A percentile compares a stretch with the other conserved stretches of the same genome.
These are phyloP conservation scores for Lactarius sp. DNA, from an alignment of 768 basidiomycete genomes.

Conservation along the genomic window DNA sequence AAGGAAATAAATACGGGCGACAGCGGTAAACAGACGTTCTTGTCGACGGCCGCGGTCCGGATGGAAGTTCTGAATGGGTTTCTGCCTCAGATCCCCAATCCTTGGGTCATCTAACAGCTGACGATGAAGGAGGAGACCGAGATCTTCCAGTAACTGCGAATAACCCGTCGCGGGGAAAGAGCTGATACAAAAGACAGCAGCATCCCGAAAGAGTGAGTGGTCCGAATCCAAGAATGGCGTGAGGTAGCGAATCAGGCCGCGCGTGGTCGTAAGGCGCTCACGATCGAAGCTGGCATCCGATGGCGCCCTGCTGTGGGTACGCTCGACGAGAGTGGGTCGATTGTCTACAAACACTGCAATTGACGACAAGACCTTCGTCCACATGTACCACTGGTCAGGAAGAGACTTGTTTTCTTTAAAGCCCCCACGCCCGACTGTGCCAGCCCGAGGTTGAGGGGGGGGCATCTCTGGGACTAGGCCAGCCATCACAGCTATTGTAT, in stretches of 20 bases:
- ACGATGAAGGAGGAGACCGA: conserved; percentile 71
- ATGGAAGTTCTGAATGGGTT: conserved; percentile 40
- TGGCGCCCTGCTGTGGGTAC: conserved; percentile 64
- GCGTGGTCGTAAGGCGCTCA: conserved; percentile 75
- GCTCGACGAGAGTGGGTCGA: conserved; percentile 47
- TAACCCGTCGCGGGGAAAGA: conserved; percentile 75
- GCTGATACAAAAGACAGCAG: conserved; percentile 84
- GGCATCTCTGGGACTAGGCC: conserved; percentile 59
- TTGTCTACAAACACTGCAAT: conserved; percentile 65
- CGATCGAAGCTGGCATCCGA: conserved; percentile 75
- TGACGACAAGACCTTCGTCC: conserved; percentile 83
- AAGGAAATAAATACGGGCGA: conserved; percentile 84
- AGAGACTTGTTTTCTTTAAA: conserved; percentile 53
- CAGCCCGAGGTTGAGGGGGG: conserved; percentile 40
- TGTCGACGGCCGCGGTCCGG: conserved; percentile 62
- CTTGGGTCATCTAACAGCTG: conserved; percentile 79
- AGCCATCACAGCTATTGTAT: conserved; percentile 65
- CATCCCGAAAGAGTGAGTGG: conserved; percentile 75
- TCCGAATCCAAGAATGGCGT: conserved; percentile 88
- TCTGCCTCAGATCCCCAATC: conserved; percentile 31
- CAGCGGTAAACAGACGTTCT: conserved; percentile 76
- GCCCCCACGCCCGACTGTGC: conserved; percentile 47
- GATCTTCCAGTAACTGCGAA: conserved; percentile 76
- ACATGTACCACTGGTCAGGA: conserved; percentile 77
- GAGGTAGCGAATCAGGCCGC: conserved; percentile 78